Evolutionary conservation across 106 monocot species (phyloP), one percentile per base, ranked within the genome.

Genomic region (Gastrodia elata): DNA sequence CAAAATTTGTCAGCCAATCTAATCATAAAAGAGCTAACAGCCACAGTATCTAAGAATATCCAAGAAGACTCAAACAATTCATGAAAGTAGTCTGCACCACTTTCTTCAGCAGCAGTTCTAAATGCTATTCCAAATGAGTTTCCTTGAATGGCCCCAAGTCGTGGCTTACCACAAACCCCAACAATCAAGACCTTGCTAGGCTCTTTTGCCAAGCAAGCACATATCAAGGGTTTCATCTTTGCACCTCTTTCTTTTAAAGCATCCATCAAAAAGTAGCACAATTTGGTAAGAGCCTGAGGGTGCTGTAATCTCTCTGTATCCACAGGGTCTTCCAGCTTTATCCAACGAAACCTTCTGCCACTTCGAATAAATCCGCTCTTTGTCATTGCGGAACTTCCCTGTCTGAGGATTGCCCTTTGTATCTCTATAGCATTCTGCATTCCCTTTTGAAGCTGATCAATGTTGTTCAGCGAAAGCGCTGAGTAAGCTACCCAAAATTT

Each of bases 1-100:
- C 85, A 91, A 18, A 95, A 80, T 74, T 89, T 95, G 68, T 91
- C 91, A 65, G 85, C 89, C 61, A 95, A 87, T 68, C 91, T 86
- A 13, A 89, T 84, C 94, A 95, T 91, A 72, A 95, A 95, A 75
- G 87, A 83, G 77, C 84, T 87, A 0, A 95, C 81, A 71, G 77
- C 76, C 1, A 77, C 76, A 67, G 76, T 88, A 73, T 95, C 79
- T 57, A 95, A 69, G 68, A 91, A 64, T 68, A 95, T 91, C 91
- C 91, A 95, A 64, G 94, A 95, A 80, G 91, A 91, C 71, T 95
- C 91, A 84, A 95, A 91, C 55, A 95, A 40, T 73, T 91, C 94
- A 75, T 95, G 89, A 52, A 78, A 91, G 78, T 76, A 91, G 61
- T 95, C 89, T 16, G 78, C 89, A 57, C 83, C 85, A 77, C 87